Percentiles rank a stretch among this genome's conserved stretches.
These are phyloP conservation scores for Jackrogersella minutella DNA, from an alignment of 495 filamentous ascomycete species.

Conservation along the genomic window DNA sequence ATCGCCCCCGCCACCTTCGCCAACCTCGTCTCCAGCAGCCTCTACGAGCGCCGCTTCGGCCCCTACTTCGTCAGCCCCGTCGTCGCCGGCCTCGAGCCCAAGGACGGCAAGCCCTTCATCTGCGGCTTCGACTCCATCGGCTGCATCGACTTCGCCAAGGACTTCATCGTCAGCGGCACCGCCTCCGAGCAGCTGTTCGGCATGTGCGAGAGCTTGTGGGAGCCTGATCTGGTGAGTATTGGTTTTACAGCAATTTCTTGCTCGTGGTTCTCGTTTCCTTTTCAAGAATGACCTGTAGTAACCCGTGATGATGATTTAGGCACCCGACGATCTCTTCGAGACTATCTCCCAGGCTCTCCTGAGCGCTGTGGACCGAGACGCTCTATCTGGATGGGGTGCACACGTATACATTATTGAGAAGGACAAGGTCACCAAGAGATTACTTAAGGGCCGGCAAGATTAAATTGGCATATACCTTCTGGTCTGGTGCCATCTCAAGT, in stretches of 20 bases:
- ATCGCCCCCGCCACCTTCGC: slow-evolving; percentile 95
- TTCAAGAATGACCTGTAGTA: too few species aligned
- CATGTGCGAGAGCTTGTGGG: slow-evolving; percentile 98
- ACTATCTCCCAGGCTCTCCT: slow-evolving; percentile 97
- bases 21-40: slow-evolving; percentile 86
- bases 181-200: slow-evolving; percentile 97
- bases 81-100: slow-evolving; percentile 91
- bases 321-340: slow-evolving; percentile 94
- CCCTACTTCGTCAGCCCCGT: slow-evolving; percentile 96
- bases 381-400: slow-evolving; percentile 96
- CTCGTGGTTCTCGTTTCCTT: too few species aligned
- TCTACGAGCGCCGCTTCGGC: slow-evolving; percentile 96
- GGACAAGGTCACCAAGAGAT: slow-evolving; percentile 97
- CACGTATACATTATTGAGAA: slow-evolving; percentile 99
- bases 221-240: slow-evolving; percentile 84
- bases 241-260: too few species aligned
- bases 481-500: background rate
- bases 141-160: slow-evolving; percentile 98
- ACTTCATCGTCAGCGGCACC: slow-evolving; percentile 97
- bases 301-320: too few species aligned
- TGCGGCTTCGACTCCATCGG: slow-evolving; percentile 99
- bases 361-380: slow-evolving; percentile 95
- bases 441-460: slow-evolving; percentile 85
- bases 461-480: slow-evolving; percentile 40
- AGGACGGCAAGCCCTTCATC: slow-evolving; percentile 92